Evolutionary conservation across 2,329 filamentous ascomycete species (phyloP), one percentile per base, ranked within the genome.

Genomic region (Colletotrichum sidae): DNA sequence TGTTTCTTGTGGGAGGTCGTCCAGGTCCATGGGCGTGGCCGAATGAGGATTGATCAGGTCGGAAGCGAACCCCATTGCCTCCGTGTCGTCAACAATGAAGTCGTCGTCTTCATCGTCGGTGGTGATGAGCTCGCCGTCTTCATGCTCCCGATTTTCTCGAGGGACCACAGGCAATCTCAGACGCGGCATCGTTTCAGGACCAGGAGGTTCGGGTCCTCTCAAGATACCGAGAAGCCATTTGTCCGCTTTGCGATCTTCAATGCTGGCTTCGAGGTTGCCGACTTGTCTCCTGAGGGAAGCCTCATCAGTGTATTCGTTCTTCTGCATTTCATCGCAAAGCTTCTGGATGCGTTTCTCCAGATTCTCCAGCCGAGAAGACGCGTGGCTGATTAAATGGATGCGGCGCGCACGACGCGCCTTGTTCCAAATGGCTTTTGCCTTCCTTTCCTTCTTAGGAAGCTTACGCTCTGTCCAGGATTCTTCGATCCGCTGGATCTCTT

Each of bases 381-480:
- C 80, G 8, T 71, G 69, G 1, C 78, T 73, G 15, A 90, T 83
- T 34, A 84, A 77, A 1, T 67, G 69, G 73, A 75, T 70, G 78
- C 59, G 65, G 9, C 65, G 77, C 46, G 76, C 73, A 9, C 78
- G 80, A 55, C 82, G 86, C 37, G 86, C 86, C 44, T 81, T 69
- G 4, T 74, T 78, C 93, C 92, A 96, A 2, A 91, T 69, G 4
- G 73, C 76, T 71, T 86, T 84, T 0, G 90, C 91, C 62, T 83
- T 88, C 6, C 74, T 74, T 60, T 87, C 78, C 12, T 86, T 78
- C 56, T 80, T 85, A 0, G 87, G 85, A 7, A 87, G 79, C 68
- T 88, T 88, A 1, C 77, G 79, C n/a, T 80, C 74, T n/a, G 77
- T 76, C 91, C 92, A 95, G 5, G 76, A 74, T 4, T 77, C 72